Base-by-base conservation (phyloP, 371 early-diverging fungal genomes). In the Rhizopus stolonifer region DNA sequence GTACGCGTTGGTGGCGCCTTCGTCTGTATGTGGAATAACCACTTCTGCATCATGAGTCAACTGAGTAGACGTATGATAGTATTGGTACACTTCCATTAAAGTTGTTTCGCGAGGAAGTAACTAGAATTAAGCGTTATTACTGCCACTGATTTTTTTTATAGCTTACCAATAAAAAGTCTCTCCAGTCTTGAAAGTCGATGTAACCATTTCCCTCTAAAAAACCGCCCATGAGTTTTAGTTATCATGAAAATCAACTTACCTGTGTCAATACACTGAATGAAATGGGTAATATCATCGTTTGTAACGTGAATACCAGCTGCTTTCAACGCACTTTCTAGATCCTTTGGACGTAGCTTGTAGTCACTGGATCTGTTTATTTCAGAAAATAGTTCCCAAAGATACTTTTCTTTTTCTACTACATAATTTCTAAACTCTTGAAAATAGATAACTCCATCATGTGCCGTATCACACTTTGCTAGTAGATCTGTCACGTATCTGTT, bases 101-200 rank as follows among this genome's bases (percentile, higher is more conserved):
- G 66, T 74, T 10, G 77, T 72, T 63, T 72, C 65, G 22, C 60
- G 69, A 14, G 76, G 76, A 9, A 75, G 40, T 18, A 71, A 25
- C 74, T 72, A 46, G 8, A 38, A 15, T 8, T 1, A 18, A 18
- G 2, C 18, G 17, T 34, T 2, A 31, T 14, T 11, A 46, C 2
- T 26, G 1, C n/a, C 10, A 25, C 22, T 7, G 6, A n/a, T 36
- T 19, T 7, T 42, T 10, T 45, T n/a, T 8, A 31, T 49, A 36
- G 44, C 66, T 72, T 70, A 89, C 84, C 60, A 90, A 64, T 23
- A 90, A 65, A 58, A 86, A 90, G 64, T 91, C 87, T 56, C 85
- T 72, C 88, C 87, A 90, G 46, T 88, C 89, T 46, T 79, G 74
- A 63, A 79, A 88, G 63, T 86, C 85, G 32, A 88, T 87, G 24